phyloP scores from a whole-genome alignment of 169 alveolate genomes.

The Eimeria falciformis region DNA sequence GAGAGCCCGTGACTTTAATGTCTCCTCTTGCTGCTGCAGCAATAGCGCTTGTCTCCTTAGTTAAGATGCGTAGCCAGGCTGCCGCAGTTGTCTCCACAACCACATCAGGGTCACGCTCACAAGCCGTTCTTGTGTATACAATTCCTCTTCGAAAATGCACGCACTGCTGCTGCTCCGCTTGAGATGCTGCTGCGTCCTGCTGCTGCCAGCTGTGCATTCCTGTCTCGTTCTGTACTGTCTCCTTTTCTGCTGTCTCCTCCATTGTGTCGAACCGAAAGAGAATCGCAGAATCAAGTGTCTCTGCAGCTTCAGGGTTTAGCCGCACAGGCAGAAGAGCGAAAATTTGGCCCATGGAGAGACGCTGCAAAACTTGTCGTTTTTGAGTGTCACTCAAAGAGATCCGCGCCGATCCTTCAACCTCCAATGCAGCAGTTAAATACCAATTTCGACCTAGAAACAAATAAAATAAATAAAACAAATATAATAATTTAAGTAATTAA shows the following conservation, averaged over 20 bases:
- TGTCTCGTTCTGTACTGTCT: background rate
- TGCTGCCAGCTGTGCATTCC: background rate
- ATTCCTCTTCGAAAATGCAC: constrained; percentile 49
- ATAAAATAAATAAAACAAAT: background rate
- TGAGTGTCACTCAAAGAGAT: constrained; percentile 36
- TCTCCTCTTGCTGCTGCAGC: constrained; percentile 58
- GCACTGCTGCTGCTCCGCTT: constrained; percentile 46
- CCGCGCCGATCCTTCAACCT: constrained; percentile 35
- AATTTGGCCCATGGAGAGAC: constrained; percentile 34
- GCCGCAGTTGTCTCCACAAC: constrained; percentile 19
- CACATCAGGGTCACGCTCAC: constrained; percentile 31
- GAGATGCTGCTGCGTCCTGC: background rate
- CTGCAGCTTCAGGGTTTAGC: constrained; percentile 50
- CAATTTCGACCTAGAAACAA: constrained; percentile 55
- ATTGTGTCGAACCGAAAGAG: constrained; percentile 1
- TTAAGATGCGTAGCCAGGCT: constrained; percentile 43
- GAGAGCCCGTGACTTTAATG: constrained; percentile 20
- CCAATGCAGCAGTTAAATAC: constrained; percentile 67
- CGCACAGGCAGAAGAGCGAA: constrained; percentile 51
- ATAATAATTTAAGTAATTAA: no score
- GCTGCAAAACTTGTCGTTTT: constrained; percentile 46
- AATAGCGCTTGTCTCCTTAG: constrained; percentile 25
- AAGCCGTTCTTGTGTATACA: constrained; percentile 12
- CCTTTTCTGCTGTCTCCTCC: background rate
- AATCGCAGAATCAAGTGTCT: background rate